A percentile compares a stretch with the other conserved stretches of the same genome.
Evolutionary conservation across 257 asterid species (phyloP).

Genomic region (Solanum virginianum): DNA sequence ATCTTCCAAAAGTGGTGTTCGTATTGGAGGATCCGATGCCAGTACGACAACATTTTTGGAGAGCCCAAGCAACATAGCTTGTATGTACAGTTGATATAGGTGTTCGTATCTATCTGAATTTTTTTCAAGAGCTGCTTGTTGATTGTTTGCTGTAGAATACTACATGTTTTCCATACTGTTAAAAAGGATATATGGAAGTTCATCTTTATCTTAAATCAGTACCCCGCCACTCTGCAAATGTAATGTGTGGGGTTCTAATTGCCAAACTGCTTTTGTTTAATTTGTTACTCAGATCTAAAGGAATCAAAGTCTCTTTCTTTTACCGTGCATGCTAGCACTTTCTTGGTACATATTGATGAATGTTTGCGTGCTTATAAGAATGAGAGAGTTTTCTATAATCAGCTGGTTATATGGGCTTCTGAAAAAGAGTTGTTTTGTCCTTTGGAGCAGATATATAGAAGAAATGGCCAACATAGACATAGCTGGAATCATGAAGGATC

Average conservation of each 20-base stretch:
- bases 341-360: background rate
- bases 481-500: slow-evolving; percentile 50
- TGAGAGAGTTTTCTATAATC: no score
- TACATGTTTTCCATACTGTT: background rate
- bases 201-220: background rate
- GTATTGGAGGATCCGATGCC: background rate
- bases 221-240: background rate
- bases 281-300: background rate
- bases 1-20: background rate
- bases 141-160: background rate
- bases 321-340: background rate
- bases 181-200: background rate
- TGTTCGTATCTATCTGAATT: background rate
- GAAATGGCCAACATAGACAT: slow-evolving; percentile 55
- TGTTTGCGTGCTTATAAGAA: background rate
- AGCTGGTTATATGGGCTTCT: background rate
- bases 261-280: background rate
- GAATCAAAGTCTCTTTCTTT: background rate
- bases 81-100: background rate
- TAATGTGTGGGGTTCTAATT: background rate
- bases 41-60: background rate
- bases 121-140: background rate
- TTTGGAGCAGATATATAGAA: background rate
- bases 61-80: background rate
- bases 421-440: background rate